phyloP scores from a whole-genome alignment of 2,329 filamentous ascomycete species.

The Ophiostoma sp. region DNA sequence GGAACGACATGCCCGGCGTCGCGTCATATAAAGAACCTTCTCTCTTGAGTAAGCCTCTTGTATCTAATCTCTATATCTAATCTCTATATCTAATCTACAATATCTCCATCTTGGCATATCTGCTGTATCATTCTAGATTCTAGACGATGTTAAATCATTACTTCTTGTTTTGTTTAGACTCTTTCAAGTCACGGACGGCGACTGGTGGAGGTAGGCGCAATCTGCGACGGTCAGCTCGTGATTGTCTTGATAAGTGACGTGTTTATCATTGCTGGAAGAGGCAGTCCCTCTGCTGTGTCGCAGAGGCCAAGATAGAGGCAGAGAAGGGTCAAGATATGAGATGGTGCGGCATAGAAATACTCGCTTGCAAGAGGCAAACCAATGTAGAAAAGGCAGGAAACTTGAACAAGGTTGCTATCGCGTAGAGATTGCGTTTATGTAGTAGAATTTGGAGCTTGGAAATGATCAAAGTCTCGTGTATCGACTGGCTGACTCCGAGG shows the following conservation, averaged over 20 bases:
- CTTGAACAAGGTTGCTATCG: background rate
- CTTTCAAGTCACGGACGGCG: background rate
- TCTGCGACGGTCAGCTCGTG: background rate
- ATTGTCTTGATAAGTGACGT: background rate
- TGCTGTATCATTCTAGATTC: background rate
- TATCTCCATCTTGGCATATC: too few species aligned
- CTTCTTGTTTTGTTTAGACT: constrained; percentile 1
- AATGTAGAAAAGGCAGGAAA: too few species aligned
- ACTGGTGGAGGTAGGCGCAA: background rate
- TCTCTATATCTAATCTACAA: background rate
- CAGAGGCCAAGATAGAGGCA: background rate
- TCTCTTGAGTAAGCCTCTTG: background rate
- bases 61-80: background rate
- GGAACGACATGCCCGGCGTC: background rate
- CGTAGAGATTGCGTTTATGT: background rate
- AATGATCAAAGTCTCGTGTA: too few species aligned
- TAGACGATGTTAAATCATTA: background rate
- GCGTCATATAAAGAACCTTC: background rate
- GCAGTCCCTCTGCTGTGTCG: background rate
- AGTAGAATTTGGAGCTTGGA: too few species aligned
- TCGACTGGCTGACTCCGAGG: too few species aligned
- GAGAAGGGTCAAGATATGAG: background rate
- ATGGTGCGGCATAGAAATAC: background rate
- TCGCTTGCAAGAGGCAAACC: background rate
- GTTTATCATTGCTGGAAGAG: background rate